These are phyloP conservation scores for Eucalyptus pauciflora DNA, from an alignment of 345 rosid genomes.

Conservation along the genomic window DNA sequence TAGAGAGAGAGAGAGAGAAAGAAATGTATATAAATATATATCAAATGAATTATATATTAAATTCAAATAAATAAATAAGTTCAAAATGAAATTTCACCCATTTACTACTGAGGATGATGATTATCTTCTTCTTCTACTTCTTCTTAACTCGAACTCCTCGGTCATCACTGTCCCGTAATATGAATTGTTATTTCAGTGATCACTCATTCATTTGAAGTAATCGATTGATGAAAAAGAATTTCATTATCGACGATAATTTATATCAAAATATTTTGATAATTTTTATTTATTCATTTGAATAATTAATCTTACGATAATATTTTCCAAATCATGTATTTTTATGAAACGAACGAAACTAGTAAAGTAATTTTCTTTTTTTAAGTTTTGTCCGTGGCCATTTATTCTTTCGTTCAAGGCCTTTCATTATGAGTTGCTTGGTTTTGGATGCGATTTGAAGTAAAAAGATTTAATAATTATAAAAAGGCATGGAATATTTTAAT, in stretches of 20 bases:
- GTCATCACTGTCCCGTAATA: fast-evolving
- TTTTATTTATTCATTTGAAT: fast-evolving
- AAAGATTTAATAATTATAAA: background rate
- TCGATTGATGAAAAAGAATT: too few relatives aligned
- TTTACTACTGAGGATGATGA: too few relatives aligned
- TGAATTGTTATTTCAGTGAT: too few relatives aligned
- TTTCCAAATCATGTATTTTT: fast-evolving
- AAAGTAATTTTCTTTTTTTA: background rate
- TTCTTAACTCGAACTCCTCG: fast-evolving
- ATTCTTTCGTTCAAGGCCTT: fast-evolving
- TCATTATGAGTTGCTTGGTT: too few relatives aligned
- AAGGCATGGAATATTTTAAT: background rate
- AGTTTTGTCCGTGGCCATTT: background rate
- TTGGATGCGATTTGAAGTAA: background rate
- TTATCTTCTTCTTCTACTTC: too few relatives aligned
- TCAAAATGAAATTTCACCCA: too few relatives aligned
- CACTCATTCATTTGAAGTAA: too few relatives aligned
- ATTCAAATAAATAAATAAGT: background rate
- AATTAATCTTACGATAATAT: fast-evolving
- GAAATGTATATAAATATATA: background rate
- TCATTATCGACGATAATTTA: fast-evolving
- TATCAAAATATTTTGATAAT: too few relatives aligned
- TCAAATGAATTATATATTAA: background rate
- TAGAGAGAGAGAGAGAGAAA: background rate
- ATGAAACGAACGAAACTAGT: fast-evolving